Conservation (phyloP, 768 basidiomycete species). For the Leccinum longicurvipes region DNA sequence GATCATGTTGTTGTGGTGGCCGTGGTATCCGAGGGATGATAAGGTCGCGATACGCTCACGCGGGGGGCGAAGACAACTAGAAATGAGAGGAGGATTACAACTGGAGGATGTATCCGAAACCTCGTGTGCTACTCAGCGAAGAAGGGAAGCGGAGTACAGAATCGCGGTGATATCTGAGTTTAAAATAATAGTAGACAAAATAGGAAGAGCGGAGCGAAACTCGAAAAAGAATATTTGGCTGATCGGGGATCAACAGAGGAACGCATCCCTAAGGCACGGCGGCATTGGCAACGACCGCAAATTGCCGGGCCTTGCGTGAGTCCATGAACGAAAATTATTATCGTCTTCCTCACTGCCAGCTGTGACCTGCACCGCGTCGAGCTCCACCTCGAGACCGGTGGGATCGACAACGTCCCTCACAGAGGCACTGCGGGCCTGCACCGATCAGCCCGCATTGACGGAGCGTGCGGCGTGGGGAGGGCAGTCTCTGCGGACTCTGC, state of each 20-base stretch:
- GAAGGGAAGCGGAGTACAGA: not conserved
- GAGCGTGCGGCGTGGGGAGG: conserved; percentile 3
- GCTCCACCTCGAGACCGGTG: not conserved
- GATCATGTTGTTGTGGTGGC: conserved; percentile 4
- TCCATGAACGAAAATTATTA: conserved; percentile 1
- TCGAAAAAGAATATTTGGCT: conserved; percentile 37
- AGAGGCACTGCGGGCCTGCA: not conserved
- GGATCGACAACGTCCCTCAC: not conserved
- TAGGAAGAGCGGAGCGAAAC: conserved; percentile 32
- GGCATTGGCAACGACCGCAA: conserved; percentile 28
- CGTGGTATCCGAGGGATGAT: conserved; percentile 20
- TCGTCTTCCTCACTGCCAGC: not conserved
- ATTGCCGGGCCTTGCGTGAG: conserved; percentile 20
- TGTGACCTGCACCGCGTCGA: not conserved
- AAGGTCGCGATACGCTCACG: not conserved
- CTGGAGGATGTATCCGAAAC: not conserved
- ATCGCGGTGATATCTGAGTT: conserved; percentile 30
- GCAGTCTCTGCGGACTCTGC: not conserved
- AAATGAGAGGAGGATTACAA: not conserved
- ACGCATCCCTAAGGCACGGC: conserved; percentile 31
- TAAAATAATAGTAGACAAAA: conserved; percentile 13
- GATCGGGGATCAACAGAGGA: conserved; percentile 64
- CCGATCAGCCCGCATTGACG: not conserved
- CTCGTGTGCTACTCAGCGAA: conserved; percentile 20
- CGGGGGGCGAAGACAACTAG: too few species aligned